phyloP scores from a whole-genome alignment of 2,329 filamentous ascomycete genomes.

The Cladophialophora bantiana region DNA sequence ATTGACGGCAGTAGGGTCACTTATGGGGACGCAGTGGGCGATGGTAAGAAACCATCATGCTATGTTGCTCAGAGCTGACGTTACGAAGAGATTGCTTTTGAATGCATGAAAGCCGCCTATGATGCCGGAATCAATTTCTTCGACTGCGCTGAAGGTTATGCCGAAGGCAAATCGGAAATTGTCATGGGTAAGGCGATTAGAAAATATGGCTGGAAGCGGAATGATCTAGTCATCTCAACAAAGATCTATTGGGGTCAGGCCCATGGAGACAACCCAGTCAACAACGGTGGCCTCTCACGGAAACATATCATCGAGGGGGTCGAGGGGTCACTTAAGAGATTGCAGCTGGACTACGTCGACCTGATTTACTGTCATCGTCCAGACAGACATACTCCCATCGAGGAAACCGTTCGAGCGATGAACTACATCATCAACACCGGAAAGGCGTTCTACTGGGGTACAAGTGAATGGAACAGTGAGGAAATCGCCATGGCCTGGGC shows the following conservation, averaged over 20 bases:
- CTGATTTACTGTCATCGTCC: slow-evolving; percentile 75
- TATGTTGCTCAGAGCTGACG: not conserved
- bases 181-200: slow-evolving; percentile 62
- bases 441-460: slow-evolving; percentile 75
- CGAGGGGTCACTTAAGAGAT: slow-evolving; percentile 64
- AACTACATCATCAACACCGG: slow-evolving; percentile 73
- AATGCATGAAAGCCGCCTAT: slow-evolving; percentile 61
- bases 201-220: slow-evolving; percentile 64
- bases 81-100: slow-evolving; percentile 44
- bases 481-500: slow-evolving; percentile 71
- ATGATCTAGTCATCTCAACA: slow-evolving; percentile 63
- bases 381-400: slow-evolving; percentile 71
- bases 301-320: slow-evolving; percentile 75
- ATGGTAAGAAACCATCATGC: slow-evolving; percentile 54
- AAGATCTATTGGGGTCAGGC: slow-evolving; percentile 46
- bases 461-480: slow-evolving; percentile 71
- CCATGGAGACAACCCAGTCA: slow-evolving; percentile 62
- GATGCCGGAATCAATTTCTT: slow-evolving; percentile 65
- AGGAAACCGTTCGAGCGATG: slow-evolving; percentile 75
- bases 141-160: slow-evolving; percentile 62
- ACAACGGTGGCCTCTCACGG: slow-evolving; percentile 72
- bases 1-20: slow-evolving; percentile 62
- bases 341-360: slow-evolving; percentile 73
- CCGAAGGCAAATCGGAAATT: slow-evolving; percentile 60
- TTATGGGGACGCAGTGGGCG: slow-evolving; percentile 75